Evolutionary conservation across 139 green algal genomes (phyloP).

Genomic region (Chlorella ohadii): DNA sequence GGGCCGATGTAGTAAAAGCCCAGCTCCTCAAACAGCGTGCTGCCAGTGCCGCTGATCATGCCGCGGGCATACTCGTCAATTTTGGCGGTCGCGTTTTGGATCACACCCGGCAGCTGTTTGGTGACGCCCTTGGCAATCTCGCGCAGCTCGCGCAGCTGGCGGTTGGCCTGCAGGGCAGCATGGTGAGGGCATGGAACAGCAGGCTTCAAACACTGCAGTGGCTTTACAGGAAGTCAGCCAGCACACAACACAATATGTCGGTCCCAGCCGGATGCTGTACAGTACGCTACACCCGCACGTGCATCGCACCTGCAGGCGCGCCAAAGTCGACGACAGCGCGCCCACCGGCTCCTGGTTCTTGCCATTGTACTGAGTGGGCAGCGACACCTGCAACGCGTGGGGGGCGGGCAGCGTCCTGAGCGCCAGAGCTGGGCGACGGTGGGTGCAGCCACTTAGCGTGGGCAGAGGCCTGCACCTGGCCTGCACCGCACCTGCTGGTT

Average conservation of each 20-base stretch:
- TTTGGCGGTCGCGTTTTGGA: slow-evolving; percentile 95
- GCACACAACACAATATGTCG: no score
- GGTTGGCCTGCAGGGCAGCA: slow-evolving; percentile 77
- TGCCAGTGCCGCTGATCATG: slow-evolving; percentile 95
- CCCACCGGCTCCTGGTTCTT: slow-evolving; percentile 97
- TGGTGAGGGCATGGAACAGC: neutral
- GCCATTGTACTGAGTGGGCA: slow-evolving; percentile 98
- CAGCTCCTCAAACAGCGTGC: slow-evolving; percentile 99
- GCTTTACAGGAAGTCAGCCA: no score
- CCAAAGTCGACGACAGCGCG: slow-evolving; percentile 89
- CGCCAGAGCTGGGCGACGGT: no score
- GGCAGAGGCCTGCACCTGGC: no score
- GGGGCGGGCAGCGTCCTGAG: no score
- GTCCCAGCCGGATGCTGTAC: no score
- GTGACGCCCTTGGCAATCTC: slow-evolving; percentile 98
- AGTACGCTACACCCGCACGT: no score
- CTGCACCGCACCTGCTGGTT: slow-evolving; percentile 96
- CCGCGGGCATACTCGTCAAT: slow-evolving; percentile 99
- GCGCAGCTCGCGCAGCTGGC: slow-evolving; percentile 93
- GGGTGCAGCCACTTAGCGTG: no score
- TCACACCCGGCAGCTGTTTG: slow-evolving; percentile 94
- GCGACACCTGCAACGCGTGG: slow-evolving; percentile 81
- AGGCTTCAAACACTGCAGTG: no score
- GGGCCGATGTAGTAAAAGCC: slow-evolving; percentile 99
- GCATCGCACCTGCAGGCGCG: slow-evolving; percentile 84